Conservation (phyloP, 345 rosid genomes). For the Combretum micranthum region DNA sequence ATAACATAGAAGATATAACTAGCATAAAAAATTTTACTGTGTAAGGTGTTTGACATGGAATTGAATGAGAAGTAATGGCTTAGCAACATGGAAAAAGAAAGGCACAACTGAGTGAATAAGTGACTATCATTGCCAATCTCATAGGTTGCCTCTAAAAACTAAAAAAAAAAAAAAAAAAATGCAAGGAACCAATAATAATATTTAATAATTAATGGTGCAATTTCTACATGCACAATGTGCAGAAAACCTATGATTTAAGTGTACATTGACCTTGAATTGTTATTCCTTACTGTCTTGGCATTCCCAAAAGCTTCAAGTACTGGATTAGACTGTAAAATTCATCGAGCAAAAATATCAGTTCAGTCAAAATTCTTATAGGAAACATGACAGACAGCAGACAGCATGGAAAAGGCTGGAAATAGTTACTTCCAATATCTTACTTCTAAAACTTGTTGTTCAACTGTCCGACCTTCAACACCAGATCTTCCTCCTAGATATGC, state of each 20-base stretch:
- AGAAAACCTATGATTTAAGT: conserved; percentile 4
- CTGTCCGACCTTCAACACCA: conserved; percentile 99
- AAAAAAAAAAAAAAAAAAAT: too few species aligned
- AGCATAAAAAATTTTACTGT: too few species aligned
- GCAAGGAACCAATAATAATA: background rate
- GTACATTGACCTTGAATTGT: conserved; percentile 80
- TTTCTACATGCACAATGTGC: conserved; percentile 6
- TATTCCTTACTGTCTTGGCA: conserved; percentile 96
- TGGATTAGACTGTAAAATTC: conserved; percentile 77
- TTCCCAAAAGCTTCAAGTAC: conserved; percentile 99
- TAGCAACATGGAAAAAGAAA: too few species aligned
- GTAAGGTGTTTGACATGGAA: too few species aligned
- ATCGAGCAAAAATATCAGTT: too few species aligned
- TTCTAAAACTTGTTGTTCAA: conserved; percentile 99
- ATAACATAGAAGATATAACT: too few species aligned
- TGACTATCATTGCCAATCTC: too few species aligned
- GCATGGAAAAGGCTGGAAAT: conserved; percentile 6
- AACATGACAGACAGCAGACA: background rate
- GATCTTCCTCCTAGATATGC: conserved; percentile 98
- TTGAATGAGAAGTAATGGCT: too few species aligned
- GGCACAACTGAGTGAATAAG: too few species aligned
- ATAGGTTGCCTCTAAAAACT: too few species aligned
- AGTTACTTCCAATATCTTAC: conserved; percentile 39
- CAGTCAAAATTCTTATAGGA: background rate
- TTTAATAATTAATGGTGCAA: background rate